phyloP scores from a whole-genome alignment of 805 yeast species.

The Yarrowia osloensis region DNA sequence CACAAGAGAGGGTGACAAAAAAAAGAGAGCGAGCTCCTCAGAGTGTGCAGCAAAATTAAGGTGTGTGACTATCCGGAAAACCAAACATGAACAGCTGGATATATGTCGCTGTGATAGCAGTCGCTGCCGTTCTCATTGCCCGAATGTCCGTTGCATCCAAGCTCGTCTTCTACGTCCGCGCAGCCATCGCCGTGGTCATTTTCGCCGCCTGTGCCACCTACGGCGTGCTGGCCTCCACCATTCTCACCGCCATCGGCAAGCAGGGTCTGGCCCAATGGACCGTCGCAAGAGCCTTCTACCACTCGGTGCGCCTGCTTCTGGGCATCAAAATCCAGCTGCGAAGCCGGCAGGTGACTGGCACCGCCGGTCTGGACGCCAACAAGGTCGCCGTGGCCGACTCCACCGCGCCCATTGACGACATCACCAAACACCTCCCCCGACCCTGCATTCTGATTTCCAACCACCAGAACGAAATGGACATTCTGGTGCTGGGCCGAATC shows the following conservation, averaged over 20 bases:
- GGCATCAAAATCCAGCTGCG: constrained; percentile 71
- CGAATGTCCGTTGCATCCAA: constrained; percentile 27
- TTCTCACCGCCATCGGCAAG: constrained; percentile 68
- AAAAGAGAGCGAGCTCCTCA: too few species aligned
- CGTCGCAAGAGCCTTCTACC: constrained; percentile 80
- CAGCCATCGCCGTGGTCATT: constrained; percentile 20
- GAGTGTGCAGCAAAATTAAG: constrained; percentile 2
- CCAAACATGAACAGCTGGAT: constrained; percentile 31
- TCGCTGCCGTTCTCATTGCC: not conserved
- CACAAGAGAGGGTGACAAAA: too few species aligned
- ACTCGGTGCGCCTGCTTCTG: constrained; percentile 57
- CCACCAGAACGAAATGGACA: constrained; percentile 89
- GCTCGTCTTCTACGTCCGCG: constrained; percentile 23
- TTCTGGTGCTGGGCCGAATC: constrained; percentile 73
- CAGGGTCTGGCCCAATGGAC: constrained; percentile 83
- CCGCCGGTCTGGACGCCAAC: constrained; percentile 3
- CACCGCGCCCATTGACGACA: constrained; percentile 6
- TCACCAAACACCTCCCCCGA: constrained; percentile 35
- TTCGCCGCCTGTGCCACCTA: constrained; percentile 31
- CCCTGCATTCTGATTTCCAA: constrained; percentile 85
- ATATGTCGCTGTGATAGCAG: constrained; percentile 23
- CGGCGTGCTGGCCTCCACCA: constrained; percentile 77
- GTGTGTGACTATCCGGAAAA: not conserved
- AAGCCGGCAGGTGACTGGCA: constrained; percentile 59
- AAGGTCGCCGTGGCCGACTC: not conserved